Percentiles rank a stretch among this genome's conserved stretches.
These are phyloP conservation scores for Sugiyamaella floridensis DNA, from an alignment of 805 yeast species.

Conservation along the genomic window DNA sequence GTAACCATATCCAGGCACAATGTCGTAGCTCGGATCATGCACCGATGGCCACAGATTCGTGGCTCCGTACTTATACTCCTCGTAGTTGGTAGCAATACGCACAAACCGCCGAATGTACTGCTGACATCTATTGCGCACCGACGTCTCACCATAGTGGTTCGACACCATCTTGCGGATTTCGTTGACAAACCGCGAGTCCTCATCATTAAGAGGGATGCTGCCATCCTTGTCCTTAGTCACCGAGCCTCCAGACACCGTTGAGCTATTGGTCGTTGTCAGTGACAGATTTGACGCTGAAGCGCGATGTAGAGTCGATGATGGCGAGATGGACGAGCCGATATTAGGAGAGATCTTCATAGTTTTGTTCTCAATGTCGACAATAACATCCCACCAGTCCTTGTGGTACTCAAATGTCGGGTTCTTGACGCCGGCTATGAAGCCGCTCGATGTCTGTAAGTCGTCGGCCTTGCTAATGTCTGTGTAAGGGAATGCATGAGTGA, in stretches of 20 bases:
- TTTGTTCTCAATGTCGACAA: constrained; percentile 46
- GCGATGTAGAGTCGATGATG: background rate
- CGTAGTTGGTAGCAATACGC: constrained; percentile 25
- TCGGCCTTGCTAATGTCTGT: constrained; percentile 51
- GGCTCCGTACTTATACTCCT: constrained; percentile 22
- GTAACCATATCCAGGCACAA: constrained; percentile 28
- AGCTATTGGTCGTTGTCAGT: background rate
- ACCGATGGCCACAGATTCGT: constrained; percentile 10
- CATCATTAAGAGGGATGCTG: constrained; percentile 5
- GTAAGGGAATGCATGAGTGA: constrained; percentile 47
- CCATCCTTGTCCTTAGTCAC: background rate
- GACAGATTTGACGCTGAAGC: background rate
- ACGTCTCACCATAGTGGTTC: constrained; percentile 26
- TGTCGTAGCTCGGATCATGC: constrained; percentile 13
- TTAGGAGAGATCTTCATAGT: constrained; percentile 27
- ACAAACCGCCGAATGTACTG: constrained; percentile 24
- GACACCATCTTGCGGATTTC: constrained; percentile 24
- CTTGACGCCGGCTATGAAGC: constrained; percentile 53
- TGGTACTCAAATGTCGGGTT: constrained; percentile 52
- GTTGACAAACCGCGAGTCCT: constrained; percentile 24
- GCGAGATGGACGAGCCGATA: constrained; percentile 4
- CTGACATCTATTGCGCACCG: constrained; percentile 25
- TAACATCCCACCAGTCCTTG: constrained; percentile 49
- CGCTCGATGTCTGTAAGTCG: constrained; percentile 41
- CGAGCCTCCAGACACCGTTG: background rate